phyloP scores from a whole-genome alignment of 2,329 filamentous ascomycete genomes.

The Pseudogymnoascus sp. region DNA sequence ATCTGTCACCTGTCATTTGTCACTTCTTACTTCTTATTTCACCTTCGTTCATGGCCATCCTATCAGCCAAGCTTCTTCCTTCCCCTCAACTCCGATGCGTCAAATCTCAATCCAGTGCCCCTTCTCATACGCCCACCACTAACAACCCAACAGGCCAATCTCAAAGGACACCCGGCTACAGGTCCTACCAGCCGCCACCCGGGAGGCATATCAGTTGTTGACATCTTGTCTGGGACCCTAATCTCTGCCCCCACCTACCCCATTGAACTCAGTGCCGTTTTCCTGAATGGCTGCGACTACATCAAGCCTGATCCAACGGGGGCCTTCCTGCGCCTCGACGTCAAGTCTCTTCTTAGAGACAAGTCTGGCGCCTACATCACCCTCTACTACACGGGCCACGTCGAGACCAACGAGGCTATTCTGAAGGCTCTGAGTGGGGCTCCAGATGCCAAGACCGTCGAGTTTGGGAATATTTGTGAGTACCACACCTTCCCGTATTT shows the following conservation, averaged over 20 bases:
- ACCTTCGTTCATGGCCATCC: not conserved
- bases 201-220: slow-evolving; percentile 13
- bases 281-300: slow-evolving; percentile 35
- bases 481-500: slow-evolving; percentile 5
- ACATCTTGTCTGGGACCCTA: slow-evolving; percentile 25
- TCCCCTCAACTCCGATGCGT: not conserved
- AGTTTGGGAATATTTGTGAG: slow-evolving; percentile 35
- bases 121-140: not conserved
- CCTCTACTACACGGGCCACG: slow-evolving; percentile 35
- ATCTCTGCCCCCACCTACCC: slow-evolving; percentile 32
- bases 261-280: slow-evolving; percentile 31
- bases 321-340: slow-evolving; percentile 33
- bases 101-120: not conserved
- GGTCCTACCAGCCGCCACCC: not conserved
- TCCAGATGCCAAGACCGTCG: slow-evolving; percentile 32
- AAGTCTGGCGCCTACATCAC: slow-evolving; percentile 30
- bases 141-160: not conserved
- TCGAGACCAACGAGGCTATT: slow-evolving; percentile 30
- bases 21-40: not conserved
- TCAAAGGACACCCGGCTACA: not conserved
- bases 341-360: slow-evolving; percentile 32
- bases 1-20: not conserved
- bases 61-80: not conserved
- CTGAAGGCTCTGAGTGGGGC: slow-evolving; percentile 30
- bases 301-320: slow-evolving; percentile 34